Base-by-base conservation (phyloP, 2,329 filamentous ascomycete species). In the Cladophialophora chaetospira region DNA sequence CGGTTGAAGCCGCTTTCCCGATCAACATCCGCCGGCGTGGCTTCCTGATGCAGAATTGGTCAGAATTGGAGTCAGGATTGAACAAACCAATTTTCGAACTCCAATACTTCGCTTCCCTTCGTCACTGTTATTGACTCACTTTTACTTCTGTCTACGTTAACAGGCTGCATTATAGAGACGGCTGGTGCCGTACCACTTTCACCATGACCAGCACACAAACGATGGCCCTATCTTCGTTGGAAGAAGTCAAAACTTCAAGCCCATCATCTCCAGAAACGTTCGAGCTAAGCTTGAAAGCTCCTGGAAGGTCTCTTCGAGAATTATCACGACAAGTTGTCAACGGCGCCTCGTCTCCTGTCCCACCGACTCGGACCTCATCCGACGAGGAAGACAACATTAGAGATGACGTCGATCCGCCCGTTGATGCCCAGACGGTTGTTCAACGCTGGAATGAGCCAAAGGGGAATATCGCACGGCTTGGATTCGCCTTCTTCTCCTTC, bases 361-460 rank as follows among this genome's bases (percentile, higher is more conserved):
- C 11, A 19, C 25, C 5, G 5, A 21, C 5, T n/a, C 46, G 17
- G 4, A 21, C 33, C 10, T 43, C 45, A 2, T 44, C 53, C 10
- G 52, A 52, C n/a, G 53, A 49, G 19, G 47, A 51, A 19, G 45
- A 40, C 29, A 19, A 31, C 23, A 36, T 50, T 19, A 31, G 36
- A 8, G n/a, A 35, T n/a, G 53, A 47, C n/a, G 29, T 28, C 31
- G 21, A 21, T 13, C 53, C 58, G 13, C 54, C 58, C 3, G 31
- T 36, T 2, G 52, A 15, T 10, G 53, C 57, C 15, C 58, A 55
- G 5, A 19, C 43, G 0, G 40, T 56, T 25, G 33, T 49, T 3
- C 56, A 58, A 49, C 73, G 69, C 69, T 91, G 87, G 88, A 88
- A 88, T 64, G 70, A 74, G 21, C 81, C 87, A 0, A 69, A 72